Conservation (phyloP, 352 stramenopile species). For the Globisporangium sylvaticum region DNA sequence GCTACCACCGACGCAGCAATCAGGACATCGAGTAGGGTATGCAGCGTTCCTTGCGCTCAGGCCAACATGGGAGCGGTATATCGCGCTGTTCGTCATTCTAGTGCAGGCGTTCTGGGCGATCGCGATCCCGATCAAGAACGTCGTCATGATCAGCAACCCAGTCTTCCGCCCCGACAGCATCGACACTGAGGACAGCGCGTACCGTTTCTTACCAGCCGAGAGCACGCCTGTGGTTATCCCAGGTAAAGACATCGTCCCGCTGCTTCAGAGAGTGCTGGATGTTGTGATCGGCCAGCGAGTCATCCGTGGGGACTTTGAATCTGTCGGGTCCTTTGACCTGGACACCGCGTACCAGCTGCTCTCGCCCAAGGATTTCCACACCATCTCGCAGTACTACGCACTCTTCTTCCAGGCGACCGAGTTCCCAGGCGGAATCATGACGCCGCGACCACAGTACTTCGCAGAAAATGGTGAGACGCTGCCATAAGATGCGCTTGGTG, state of each 20-base stretch:
- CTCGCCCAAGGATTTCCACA: slow-evolving; percentile 24
- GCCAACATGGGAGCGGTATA: slow-evolving; percentile 8
- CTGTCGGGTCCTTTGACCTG: slow-evolving; percentile 21
- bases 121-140: slow-evolving; percentile 38
- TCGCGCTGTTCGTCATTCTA: slow-evolving; percentile 18
- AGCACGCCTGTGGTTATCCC: slow-evolving; percentile 8
- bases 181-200: slow-evolving; percentile 13
- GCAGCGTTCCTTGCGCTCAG: not conserved
- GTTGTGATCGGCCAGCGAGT: slow-evolving; percentile 19
- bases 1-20: not conserved
- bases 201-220: slow-evolving; percentile 5
- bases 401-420: slow-evolving; percentile 33
- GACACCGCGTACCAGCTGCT: slow-evolving; percentile 27
- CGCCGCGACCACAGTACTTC: slow-evolving; percentile 22
- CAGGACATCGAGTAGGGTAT: not conserved
- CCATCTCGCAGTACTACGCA: slow-evolving; percentile 26
- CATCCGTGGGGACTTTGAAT: slow-evolving; percentile 26
- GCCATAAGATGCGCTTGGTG: slow-evolving; percentile 18
- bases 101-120: slow-evolving; percentile 32
- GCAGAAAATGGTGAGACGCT: not conserved
- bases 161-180: slow-evolving; percentile 23
- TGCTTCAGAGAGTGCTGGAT: slow-evolving; percentile 19
- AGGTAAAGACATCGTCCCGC: slow-evolving; percentile 14
- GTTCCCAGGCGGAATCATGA: slow-evolving; percentile 27
- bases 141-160: slow-evolving; percentile 31